Evolutionary conservation across 345 rosid species (phyloP), one percentile per base, ranked within the genome.

Genomic region (Gossypium mustelinum): DNA sequence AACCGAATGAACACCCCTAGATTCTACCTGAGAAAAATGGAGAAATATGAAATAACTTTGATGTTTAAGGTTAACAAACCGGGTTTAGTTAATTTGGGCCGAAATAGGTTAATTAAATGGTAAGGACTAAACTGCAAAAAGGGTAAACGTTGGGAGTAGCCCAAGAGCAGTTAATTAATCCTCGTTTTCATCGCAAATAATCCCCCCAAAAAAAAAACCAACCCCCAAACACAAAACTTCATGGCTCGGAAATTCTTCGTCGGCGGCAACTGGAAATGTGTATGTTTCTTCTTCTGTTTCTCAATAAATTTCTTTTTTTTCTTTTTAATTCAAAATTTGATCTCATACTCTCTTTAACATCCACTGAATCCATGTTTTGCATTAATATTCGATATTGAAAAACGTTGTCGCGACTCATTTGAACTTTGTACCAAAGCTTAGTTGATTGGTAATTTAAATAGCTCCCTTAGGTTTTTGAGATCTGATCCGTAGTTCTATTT

Each of bases 191-290:
- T 80, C 85, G 69, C 1, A 48, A 20, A 22, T 34, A 34, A 34
- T 34, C 39, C 0, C 39, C 0, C 4, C 3, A 29, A 29, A 59
- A 25, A 25, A 0, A 57, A 56, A 55, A 8, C 0, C 22, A 22
- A 22, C 22, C 24, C 24, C 57, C 20, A 16, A 55, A 18, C 59
- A 1, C 14, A 73, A 0, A 3, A 4, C 16, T 67, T 47, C 62
- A 88, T 90, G 95, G 90, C 72, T 76, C 81, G 92, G 57, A 90
- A 81, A 57, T 88, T 90, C 85, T 85, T 88, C 82, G 88, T 90
- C 83, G 92, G 90, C 72, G 95, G 95, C 82, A 90, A 90, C 92
- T 90, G 95, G 95, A 90, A 90, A 90, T 88, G 92, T 79, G 91
- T 88, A 85, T 7, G 89, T 72, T 20, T 78, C 17, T 11, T 2